phyloP scores from a whole-genome alignment of 805 yeast genomes.

The Lipomyces yamadae region DNA sequence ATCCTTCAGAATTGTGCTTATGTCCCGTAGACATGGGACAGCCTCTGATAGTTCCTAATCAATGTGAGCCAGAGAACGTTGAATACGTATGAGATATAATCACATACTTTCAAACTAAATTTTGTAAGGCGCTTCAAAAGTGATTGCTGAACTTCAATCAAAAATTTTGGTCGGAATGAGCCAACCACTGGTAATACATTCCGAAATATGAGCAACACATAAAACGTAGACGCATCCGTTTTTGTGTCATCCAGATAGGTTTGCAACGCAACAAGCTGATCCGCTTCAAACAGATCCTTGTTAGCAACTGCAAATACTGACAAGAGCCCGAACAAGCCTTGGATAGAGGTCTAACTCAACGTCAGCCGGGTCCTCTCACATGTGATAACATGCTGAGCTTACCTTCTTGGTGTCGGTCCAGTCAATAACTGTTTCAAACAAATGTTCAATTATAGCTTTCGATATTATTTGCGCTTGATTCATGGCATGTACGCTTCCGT shows the following conservation, averaged over 20 bases:
- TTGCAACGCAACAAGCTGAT: conserved; percentile 67
- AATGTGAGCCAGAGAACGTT: neutral
- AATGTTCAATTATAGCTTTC: conserved; percentile 45
- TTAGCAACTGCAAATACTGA: conserved; percentile 61
- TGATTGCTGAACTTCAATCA: conserved; percentile 54
- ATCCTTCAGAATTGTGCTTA: conserved; percentile 55
- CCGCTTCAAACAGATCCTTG: conserved; percentile 61
- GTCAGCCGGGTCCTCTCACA: neutral
- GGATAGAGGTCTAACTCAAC: conserved; percentile 40
- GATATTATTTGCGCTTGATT: neutral
- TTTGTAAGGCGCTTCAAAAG: conserved; percentile 64
- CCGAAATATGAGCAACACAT: conserved; percentile 60
- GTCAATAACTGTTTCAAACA: conserved; percentile 50
- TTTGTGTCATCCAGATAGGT: conserved; percentile 62
- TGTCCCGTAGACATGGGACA: conserved; percentile 67
- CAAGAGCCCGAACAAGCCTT: conserved; percentile 55
- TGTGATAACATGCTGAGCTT: neutral
- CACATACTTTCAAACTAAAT: conserved; percentile 51
- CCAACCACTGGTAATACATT: conserved; percentile 53
- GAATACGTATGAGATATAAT: neutral
- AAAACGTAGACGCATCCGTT: conserved; percentile 51
- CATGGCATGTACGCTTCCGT: neutral
- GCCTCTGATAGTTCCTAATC: conserved; percentile 68
- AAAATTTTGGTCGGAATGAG: conserved; percentile 57
- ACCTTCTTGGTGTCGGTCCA: conserved; percentile 40